Evolutionary conservation across 352 stramenopile genomes (phyloP).

Genomic region (Phytophthora capsici): DNA sequence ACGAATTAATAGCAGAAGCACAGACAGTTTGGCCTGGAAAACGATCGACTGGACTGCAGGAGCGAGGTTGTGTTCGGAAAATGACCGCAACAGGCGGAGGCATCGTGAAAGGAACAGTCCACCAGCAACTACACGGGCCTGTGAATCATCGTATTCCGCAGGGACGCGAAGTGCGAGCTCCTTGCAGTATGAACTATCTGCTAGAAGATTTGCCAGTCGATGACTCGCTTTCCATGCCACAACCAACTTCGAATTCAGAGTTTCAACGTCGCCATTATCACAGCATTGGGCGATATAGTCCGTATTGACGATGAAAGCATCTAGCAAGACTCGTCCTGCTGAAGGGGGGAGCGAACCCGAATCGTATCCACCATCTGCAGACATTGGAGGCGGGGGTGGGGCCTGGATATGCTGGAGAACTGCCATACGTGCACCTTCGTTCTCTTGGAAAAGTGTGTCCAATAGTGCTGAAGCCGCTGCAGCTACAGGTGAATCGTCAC

Average conservation of each 20-base stretch:
- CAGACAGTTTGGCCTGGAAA: conserved; percentile 62
- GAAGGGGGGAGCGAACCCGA: conserved; percentile 21
- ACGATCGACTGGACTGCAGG: conserved; percentile 38
- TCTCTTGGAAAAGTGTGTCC: conserved; percentile 66
- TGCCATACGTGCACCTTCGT: conserved; percentile 68
- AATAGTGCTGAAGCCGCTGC: conserved; percentile 66
- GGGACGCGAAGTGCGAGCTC: conserved; percentile 73
- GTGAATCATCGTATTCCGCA: conserved; percentile 44
- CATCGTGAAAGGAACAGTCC: conserved; percentile 72
- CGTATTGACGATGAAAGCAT: conserved; percentile 57
- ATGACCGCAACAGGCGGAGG: conserved; percentile 45
- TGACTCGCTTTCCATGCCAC: conserved; percentile 74
- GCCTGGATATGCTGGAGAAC: conserved; percentile 74
- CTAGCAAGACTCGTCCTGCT: conserved; percentile 58
- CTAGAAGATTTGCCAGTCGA: conserved; percentile 58
- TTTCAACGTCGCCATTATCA: conserved; percentile 18
- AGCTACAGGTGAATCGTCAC: conserved; percentile 67
- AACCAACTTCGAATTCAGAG: conserved; percentile 33
- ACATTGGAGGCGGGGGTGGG: conserved; percentile 41
- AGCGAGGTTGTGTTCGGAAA: conserved; percentile 1
- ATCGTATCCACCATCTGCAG: conserved; percentile 20
- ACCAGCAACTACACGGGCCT: conserved; percentile 59
- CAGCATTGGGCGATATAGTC: conserved; percentile 42
- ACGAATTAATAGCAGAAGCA: conserved; percentile 60
- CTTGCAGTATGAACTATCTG: conserved; percentile 67